phyloP scores from a whole-genome alignment of 2,329 filamentous ascomycete species.

The Ascomycota sp. region DNA sequence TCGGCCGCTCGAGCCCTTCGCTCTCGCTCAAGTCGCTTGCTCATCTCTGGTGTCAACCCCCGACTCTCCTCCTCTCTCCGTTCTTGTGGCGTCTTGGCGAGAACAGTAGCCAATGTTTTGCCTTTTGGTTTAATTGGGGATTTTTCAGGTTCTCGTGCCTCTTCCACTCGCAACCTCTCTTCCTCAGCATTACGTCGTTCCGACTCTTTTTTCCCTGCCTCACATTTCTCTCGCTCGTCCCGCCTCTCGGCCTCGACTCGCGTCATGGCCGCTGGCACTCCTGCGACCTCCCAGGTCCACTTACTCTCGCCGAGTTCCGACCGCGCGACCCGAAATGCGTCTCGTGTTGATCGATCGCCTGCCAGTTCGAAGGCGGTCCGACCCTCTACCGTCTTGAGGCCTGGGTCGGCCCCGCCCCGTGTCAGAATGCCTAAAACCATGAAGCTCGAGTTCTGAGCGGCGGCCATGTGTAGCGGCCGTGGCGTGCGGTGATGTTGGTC shows the following conservation, averaged over 20 bases:
- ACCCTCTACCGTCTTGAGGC: constrained; percentile 48
- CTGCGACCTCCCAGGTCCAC: constrained; percentile 62
- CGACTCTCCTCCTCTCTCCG: constrained; percentile 64
- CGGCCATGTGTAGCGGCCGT: constrained; percentile 69
- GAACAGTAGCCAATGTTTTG: constrained; percentile 28
- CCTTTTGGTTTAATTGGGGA: constrained; percentile 29
- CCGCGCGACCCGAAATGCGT: constrained; percentile 79
- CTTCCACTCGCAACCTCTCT: constrained; percentile 48
- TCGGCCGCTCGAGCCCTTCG: constrained; percentile 79
- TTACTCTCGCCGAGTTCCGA: constrained; percentile 55
- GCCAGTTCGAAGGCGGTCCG: constrained; percentile 73
- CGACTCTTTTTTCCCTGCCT: constrained; percentile 46
- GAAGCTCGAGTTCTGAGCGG: constrained; percentile 57
- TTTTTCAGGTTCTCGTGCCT: constrained; percentile 28
- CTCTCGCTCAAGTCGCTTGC: constrained; percentile 67
- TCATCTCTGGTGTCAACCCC: constrained; percentile 75
- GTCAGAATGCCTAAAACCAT: constrained; percentile 59
- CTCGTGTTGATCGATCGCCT: constrained; percentile 66
- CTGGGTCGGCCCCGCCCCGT: constrained; percentile 58
- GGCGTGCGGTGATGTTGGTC: constrained; percentile 62
- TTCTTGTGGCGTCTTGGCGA: constrained; percentile 59
- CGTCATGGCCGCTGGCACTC: constrained; percentile 50
- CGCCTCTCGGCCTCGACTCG: constrained; percentile 51
- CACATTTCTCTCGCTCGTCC: constrained; percentile 47
- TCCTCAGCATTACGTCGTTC: constrained; percentile 55